These are phyloP conservation scores for Syncephalastrum monosporum DNA, from an alignment of 371 early-diverging fungal species.

Conservation along the genomic window DNA sequence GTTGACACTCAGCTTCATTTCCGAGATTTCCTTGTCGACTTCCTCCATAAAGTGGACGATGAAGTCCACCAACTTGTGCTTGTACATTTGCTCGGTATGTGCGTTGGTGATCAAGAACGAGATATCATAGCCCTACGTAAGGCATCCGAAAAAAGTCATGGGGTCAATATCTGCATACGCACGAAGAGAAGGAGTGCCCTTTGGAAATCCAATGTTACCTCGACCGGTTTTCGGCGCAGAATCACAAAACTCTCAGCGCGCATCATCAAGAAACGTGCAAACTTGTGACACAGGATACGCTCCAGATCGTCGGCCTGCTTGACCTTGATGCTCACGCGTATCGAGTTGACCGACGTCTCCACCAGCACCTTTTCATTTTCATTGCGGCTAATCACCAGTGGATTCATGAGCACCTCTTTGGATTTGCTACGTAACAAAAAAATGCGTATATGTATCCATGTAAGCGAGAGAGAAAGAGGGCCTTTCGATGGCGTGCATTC, in stretches of 20 bases:
- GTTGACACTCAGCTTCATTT: constrained; percentile 96
- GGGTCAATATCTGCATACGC: too few species aligned
- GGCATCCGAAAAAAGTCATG: background rate
- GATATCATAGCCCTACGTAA: constrained; percentile 87
- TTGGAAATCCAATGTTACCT: constrained; percentile 39
- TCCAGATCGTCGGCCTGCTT: constrained; percentile 99
- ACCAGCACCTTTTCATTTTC: constrained; percentile 94
- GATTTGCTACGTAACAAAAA: constrained; percentile 51
- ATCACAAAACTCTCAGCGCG: constrained; percentile 96
- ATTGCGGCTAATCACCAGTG: constrained; percentile 88
- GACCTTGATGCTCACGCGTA: constrained; percentile 93
- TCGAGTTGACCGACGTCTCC: constrained; percentile 92
- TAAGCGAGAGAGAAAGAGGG: background rate
- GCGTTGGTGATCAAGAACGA: constrained; percentile 93
- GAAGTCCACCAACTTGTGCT: constrained; percentile 97
- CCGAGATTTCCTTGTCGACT: constrained; percentile 97
- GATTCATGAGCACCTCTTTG: constrained; percentile 86
- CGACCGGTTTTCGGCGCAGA: constrained; percentile 88
- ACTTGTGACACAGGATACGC: constrained; percentile 91
- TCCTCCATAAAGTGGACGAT: constrained; percentile 98
- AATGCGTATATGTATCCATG: background rate
- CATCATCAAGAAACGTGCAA: constrained; percentile 95
- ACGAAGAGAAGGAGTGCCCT: too few species aligned
- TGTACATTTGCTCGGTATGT: constrained; percentile 96
- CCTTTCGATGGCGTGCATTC: background rate